Evolutionary conservation across 164 flowering plant genomes (phyloP).

Genomic region (Macadamia integrifolia): DNA sequence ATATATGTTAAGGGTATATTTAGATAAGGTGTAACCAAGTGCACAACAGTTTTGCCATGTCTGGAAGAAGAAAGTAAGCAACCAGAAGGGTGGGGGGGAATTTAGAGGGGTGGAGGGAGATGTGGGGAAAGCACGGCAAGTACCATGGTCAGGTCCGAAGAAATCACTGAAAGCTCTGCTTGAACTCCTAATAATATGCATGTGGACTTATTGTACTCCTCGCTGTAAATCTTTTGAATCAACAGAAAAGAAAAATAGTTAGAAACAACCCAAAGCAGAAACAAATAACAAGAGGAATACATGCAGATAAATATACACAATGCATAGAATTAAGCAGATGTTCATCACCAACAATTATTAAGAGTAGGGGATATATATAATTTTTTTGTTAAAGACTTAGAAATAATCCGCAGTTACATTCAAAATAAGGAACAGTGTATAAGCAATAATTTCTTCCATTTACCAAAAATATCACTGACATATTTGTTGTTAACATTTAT

Average conservation of each 20-base stretch:
- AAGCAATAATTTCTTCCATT: too few relatives aligned
- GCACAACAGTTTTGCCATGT: neutral
- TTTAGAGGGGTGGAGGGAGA: neutral
- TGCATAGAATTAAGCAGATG: neutral
- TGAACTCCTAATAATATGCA: constrained; percentile 78
- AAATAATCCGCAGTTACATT: too few relatives aligned
- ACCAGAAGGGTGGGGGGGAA: neutral
- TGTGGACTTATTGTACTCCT: constrained; percentile 65
- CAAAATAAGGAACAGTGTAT: too few relatives aligned
- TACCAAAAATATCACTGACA: too few relatives aligned
- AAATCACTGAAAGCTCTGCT: constrained; percentile 60
- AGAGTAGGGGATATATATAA: too few relatives aligned
- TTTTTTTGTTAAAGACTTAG: too few relatives aligned
- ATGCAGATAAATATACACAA: neutral
- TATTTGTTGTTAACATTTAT: too few relatives aligned
- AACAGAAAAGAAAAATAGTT: constrained; percentile 1
- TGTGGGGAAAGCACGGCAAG: constrained; percentile 6
- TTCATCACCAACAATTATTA: too few relatives aligned
- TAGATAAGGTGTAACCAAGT: neutral
- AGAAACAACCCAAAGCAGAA: constrained; percentile 3
- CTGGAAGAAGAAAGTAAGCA: neutral
- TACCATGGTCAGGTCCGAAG: constrained; percentile 82
- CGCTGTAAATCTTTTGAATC: constrained; percentile 64
- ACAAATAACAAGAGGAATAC: neutral
- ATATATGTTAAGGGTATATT: constrained; percentile 5